Base-by-base conservation (phyloP, 495 filamentous ascomycete species). In the Amniculicola lignicola region DNA sequence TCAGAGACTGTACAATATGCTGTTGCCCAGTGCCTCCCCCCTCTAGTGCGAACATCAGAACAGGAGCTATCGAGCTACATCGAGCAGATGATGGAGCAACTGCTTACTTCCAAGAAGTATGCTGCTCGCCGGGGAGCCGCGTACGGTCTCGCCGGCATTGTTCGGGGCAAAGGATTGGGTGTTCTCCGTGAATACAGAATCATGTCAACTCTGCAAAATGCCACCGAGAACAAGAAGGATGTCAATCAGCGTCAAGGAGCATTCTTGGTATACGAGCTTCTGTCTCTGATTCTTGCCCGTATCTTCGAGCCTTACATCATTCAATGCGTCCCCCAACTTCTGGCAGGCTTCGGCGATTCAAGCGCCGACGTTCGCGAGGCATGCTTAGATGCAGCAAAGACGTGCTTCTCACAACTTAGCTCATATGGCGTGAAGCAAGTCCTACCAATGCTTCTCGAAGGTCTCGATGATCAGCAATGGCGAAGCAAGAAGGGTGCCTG, bases 401-500 rank as follows among this genome's bases (percentile, higher is more conserved):
- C 89, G 14, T 96, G 89, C 71, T 97, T 97, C 70, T 82, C 91
- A 1, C 89, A 81, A 58, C 76, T 98, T 38, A 96, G 88, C 72
- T 96, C 93, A 4, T 98, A 88, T 59, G 93, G 93, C 64, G 93
- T 98, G 28, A 96, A 96, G 73, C 76, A 90, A 50, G 89, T 98
- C 64, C 73, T 98, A 35, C 93, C 93, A 1, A 95, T 86, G 16
- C 79, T 98, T 3, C 80, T 98, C 18, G 87, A 96, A 58, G 94
- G 93, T 40, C 82, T 98, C 11, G 90, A 96, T 51, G 94, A 98
- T 43, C 81, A 86, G 25, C 93, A 96, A 68, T 98, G 93, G 93
- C 84, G 93, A 62, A 96, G 89, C 73, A 96, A 98, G 69, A 96
- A 95, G 72, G 93, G 93, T 59, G 93, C 93, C 47, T 97, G 93